phyloP scores from a whole-genome alignment of 2,329 filamentous ascomycete species.

The Fusarium hainanense region DNA sequence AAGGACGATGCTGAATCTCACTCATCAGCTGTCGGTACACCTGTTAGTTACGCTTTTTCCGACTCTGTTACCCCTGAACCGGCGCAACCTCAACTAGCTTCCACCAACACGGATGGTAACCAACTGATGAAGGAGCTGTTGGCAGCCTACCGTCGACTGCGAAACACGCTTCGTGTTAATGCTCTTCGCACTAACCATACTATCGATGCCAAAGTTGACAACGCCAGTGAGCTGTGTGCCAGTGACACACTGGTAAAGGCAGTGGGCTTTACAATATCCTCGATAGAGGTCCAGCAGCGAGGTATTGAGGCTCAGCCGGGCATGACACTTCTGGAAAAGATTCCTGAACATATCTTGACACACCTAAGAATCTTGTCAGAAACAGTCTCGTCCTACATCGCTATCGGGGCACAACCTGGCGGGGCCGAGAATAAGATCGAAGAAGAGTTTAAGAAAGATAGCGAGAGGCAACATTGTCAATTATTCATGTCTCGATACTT shows the following conservation, averaged over 20 bases:
- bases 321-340: slow-evolving; percentile 81
- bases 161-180: slow-evolving; percentile 68
- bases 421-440: slow-evolving; percentile 70
- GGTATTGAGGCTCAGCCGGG: slow-evolving; percentile 80
- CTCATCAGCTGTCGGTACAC: slow-evolving; percentile 52
- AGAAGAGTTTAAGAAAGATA: slow-evolving; percentile 73
- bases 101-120: slow-evolving; percentile 26
- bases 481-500: slow-evolving; percentile 74
- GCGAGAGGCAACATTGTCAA: slow-evolving; percentile 78
- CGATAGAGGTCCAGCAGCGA: slow-evolving; percentile 91
- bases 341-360: slow-evolving; percentile 84
- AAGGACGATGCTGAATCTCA: slow-evolving; percentile 50
- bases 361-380: slow-evolving; percentile 90
- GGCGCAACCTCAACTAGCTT: slow-evolving; percentile 25
- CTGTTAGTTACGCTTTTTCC: slow-evolving; percentile 58
- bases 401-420: slow-evolving; percentile 76
- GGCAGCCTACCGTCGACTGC: slow-evolving; percentile 69
- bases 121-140: slow-evolving; percentile 65
- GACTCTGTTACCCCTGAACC: slow-evolving; percentile 46
- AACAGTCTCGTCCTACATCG: slow-evolving; percentile 86
- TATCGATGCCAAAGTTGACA: slow-evolving; percentile 46
- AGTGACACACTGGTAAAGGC: slow-evolving; percentile 72
- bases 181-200: slow-evolving; percentile 57
- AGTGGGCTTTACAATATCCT: slow-evolving; percentile 86
- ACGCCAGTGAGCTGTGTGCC: slow-evolving; percentile 59